These are phyloP conservation scores for Cladosporium sp. DNA, from an alignment of 2,329 filamentous ascomycete species.

Conservation along the genomic window DNA sequence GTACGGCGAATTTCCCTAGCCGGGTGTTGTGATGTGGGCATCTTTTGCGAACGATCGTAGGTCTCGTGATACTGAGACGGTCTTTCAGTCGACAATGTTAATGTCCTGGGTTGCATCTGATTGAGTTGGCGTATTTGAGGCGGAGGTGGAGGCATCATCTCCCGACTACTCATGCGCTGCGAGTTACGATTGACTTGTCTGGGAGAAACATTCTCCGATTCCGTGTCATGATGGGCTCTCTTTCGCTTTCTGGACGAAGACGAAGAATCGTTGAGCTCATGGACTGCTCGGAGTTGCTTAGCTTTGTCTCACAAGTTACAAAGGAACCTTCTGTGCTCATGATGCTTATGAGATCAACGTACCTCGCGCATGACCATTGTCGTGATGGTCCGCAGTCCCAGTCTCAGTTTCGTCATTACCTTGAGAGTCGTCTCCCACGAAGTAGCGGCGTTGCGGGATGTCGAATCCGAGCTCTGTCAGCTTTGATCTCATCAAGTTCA, in stretches of 20 bases:
- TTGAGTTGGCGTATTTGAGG: background rate
- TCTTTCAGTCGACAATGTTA: too few relatives aligned
- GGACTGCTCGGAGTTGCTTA: background rate
- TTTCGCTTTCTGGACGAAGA: slow-evolving; percentile 39
- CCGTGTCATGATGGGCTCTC: slow-evolving; percentile 29
- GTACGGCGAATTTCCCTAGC: background rate
- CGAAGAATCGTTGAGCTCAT: slow-evolving; percentile 23
- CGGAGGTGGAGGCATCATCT: slow-evolving; percentile 44
- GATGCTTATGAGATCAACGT: background rate
- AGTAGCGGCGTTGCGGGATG: slow-evolving; percentile 32
- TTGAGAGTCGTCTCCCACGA: slow-evolving; percentile 22
- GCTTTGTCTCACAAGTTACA: too few relatives aligned
- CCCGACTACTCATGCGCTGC: slow-evolving; percentile 30
- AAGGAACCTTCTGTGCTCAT: too few relatives aligned
- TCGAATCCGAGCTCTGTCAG: slow-evolving; percentile 36
- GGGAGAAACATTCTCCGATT: too few relatives aligned
- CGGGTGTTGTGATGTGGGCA: background rate
- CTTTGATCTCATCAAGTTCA: slow-evolving; percentile 33
- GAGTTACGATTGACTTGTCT: background rate
- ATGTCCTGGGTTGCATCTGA: background rate
- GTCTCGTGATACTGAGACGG: background rate
- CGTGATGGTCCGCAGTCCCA: background rate
- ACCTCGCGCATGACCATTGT: background rate
- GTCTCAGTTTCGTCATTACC: background rate
- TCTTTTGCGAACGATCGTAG: background rate